Conservation (phyloP, 345 rosid genomes). For the Nasturtium officinale region DNA sequence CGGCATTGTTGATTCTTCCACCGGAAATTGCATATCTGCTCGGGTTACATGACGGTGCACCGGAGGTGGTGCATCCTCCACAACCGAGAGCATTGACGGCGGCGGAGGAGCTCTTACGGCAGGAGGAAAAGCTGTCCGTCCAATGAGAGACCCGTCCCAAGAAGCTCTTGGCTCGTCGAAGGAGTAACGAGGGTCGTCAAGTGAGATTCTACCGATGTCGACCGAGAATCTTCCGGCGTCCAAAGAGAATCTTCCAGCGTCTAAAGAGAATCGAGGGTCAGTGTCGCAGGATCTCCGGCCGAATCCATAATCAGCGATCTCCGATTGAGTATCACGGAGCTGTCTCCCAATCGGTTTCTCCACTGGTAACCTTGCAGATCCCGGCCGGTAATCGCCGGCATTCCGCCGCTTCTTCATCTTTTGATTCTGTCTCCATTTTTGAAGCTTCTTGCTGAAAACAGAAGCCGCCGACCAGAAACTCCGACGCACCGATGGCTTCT, state of each 20-base stretch:
- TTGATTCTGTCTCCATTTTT: constrained; percentile 96
- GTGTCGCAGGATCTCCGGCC: constrained; percentile 99
- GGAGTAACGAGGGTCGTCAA: constrained; percentile 85
- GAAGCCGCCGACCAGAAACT: constrained; percentile 99
- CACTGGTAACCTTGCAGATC: constrained; percentile 90
- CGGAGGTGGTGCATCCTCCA: constrained; percentile 70
- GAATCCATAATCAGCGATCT: constrained; percentile 92
- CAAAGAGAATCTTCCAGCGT: constrained; percentile 55
- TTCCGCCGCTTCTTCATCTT: constrained; percentile 76
- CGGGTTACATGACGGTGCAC: constrained; percentile 56
- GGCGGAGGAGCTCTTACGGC: constrained; percentile 61
- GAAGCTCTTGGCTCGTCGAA: constrained; percentile 97
- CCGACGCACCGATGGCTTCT: constrained; percentile 74
- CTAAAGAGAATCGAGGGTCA: constrained; percentile 93
- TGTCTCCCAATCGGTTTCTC: constrained; percentile 95
- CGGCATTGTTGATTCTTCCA: constrained; percentile 54
- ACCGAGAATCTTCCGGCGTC: constrained; percentile 59
- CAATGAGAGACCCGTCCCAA: constrained; percentile 92
- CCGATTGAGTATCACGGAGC: constrained; percentile 93
- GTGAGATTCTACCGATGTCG: constrained; percentile 47
- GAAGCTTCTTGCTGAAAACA: constrained; percentile 93
- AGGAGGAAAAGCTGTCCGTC: constrained; percentile 45
- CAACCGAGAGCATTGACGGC: constrained; percentile 88
- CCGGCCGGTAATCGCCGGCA: constrained; percentile 47
- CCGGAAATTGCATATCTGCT: constrained; percentile 86